Conservation (phyloP, 306 rosid species). For the Rosa rugosa region DNA sequence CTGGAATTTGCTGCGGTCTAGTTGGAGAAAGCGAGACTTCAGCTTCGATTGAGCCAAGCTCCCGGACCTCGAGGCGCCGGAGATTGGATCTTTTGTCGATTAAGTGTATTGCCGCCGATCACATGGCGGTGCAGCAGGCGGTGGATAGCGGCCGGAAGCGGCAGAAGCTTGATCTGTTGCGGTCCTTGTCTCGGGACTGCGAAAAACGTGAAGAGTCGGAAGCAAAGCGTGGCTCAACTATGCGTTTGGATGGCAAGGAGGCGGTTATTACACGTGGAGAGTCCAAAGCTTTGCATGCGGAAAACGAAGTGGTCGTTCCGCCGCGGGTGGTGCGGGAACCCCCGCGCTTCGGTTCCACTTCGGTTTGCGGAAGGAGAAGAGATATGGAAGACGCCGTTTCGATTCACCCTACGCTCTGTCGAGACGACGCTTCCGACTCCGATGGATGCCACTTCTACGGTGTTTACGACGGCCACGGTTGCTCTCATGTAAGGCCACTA, state of each 20-base stretch:
- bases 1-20: conserved; percentile 81
- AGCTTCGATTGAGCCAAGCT: conserved; percentile 40
- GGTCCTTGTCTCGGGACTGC: background rate
- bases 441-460: conserved; percentile 56
- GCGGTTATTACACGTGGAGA: background rate
- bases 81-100: conserved; percentile 42
- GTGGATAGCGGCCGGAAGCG: conserved; percentile 42
- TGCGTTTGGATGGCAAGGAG: background rate
- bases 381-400: conserved; percentile 94
- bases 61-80: conserved; percentile 41
- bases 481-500: conserved; percentile 71
- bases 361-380: conserved; percentile 86
- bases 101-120: conserved; percentile 38
- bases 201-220: background rate
- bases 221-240: background rate
- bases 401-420: conserved; percentile 37
- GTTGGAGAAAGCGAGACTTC: conserved; percentile 65
- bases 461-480: conserved; percentile 96
- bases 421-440: background rate
- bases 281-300: background rate
- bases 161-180: conserved; percentile 36
- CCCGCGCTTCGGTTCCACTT: conserved; percentile 61
- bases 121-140: conserved; percentile 26
- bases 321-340: background rate
- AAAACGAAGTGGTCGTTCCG: background rate